Evolutionary conservation across 2,329 filamentous ascomycete genomes (phyloP), one percentile per base, ranked within the genome.

Genomic region (Xylaria sp.): DNA sequence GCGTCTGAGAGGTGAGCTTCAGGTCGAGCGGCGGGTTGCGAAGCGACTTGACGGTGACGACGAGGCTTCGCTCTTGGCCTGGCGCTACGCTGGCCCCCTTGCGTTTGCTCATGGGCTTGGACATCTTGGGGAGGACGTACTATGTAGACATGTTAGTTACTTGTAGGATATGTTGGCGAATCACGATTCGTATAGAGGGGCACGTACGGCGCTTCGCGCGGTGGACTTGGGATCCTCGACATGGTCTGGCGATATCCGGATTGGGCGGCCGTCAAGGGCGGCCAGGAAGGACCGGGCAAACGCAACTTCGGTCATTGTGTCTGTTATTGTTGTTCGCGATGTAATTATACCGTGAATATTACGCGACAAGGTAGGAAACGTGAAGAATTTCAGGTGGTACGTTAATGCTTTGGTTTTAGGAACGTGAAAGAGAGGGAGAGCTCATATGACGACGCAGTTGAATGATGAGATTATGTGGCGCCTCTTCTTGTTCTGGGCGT

Each of bases 161-260:
- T 1, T 10, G n/a, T 2, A 23, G 16, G 8, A 10, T 18, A n/a
- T 2, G 18, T 13, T 23, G 49, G 23, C 19, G 54, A 56, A 18
- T 8, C n/a, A 16, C 34, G 9, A 54, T 13, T 35, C 9, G 18
- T 6, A 39, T 23, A 65, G 35, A 48, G 57, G 52, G 52, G 49
- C 54, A 73, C 86, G 35, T 83, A 97, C 93, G 13, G 92, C 88
- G 65, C 86, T 81, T 63, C 89, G 85, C 30, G 89, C 79, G 72
- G 93, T 92, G 66, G 82, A 85, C 69, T 86, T 87, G 54, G 91
- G 86, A 71, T 97, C 91, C 75, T 93, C 90, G 74, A 95, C 87
- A 84, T 97, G 89, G 74, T 97, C 91, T 65, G 90, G 80, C n/a
- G 88, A 86, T 64, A 97, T 83, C 79, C 92, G 95, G 68, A 86